Conservation (phyloP, 2,329 filamentous ascomycete genomes). For the Alternaria sp. region DNA sequence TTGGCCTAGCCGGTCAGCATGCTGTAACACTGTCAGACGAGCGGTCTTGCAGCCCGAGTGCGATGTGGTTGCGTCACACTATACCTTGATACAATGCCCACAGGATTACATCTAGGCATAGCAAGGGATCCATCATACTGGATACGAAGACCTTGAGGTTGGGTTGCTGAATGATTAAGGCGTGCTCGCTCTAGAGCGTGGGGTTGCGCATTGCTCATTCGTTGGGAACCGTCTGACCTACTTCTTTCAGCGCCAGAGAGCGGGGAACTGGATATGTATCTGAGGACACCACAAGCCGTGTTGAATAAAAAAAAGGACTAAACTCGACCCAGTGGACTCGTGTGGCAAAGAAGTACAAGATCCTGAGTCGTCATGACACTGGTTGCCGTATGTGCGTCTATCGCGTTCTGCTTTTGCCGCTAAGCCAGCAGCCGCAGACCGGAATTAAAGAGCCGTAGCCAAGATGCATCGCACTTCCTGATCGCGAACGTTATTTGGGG, state of each 20-base stretch:
- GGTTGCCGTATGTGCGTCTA: constrained; percentile 18
- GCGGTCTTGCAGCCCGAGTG: constrained; percentile 16
- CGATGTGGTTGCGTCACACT: constrained; percentile 36
- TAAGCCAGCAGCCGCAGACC: constrained; percentile 14
- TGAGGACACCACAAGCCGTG: constrained; percentile 28
- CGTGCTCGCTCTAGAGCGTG: constrained; percentile 21
- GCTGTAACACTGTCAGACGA: constrained; percentile 32
- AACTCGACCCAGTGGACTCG: constrained; percentile 28
- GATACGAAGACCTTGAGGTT: constrained; percentile 40
- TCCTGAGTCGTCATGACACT: constrained; percentile 21
- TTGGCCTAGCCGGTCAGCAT: constrained; percentile 20
- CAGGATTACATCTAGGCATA: constrained; percentile 31
- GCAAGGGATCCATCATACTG: constrained; percentile 36
- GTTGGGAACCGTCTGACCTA: constrained; percentile 36
- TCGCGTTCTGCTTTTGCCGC: constrained; percentile 22
- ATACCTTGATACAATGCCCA: constrained; percentile 40
- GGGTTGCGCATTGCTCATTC: constrained; percentile 20
- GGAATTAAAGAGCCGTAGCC: constrained; percentile 15
- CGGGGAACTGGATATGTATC: constrained; percentile 20
- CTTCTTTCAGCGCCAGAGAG: constrained; percentile 29
- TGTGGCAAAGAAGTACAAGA: constrained; percentile 24
- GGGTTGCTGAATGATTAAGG: constrained; percentile 28
- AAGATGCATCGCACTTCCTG: constrained; percentile 13
- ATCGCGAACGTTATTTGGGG: constrained; percentile 12
- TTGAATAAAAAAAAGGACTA: constrained; percentile 33